Evolutionary conservation across 139 green algal genomes (phyloP).

Genomic region (Coelastrella sp.): DNA sequence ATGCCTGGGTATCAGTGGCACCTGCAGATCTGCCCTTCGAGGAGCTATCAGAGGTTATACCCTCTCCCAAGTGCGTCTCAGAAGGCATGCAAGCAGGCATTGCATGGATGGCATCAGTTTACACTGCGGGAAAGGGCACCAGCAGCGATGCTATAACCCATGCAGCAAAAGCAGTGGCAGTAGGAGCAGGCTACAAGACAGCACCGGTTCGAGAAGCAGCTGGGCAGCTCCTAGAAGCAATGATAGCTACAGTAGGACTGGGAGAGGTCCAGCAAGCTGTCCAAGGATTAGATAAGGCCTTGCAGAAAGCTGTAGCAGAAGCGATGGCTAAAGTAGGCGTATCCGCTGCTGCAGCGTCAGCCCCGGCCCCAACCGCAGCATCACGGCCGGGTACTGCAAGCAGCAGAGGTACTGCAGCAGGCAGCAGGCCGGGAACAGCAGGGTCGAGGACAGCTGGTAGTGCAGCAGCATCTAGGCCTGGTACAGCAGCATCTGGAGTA

Average conservation of each 20-base stretch:
- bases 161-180: slow-evolving; percentile 52
- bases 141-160: slow-evolving; percentile 46
- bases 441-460: not conserved
- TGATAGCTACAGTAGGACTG: slow-evolving; percentile 60
- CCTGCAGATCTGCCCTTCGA: slow-evolving; percentile 56
- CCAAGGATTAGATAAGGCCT: not conserved
- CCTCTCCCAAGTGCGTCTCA: slow-evolving; percentile 74
- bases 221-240: slow-evolving; percentile 59
- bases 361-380: not conserved
- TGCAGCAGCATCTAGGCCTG: not conserved
- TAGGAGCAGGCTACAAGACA: slow-evolving; percentile 80
- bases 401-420: slow-evolving; percentile 25
- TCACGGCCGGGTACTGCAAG: not conserved
- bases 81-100: slow-evolving; percentile 79
- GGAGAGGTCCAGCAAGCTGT: slow-evolving; percentile 44
- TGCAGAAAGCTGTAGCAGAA: slow-evolving; percentile 55
- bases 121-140: slow-evolving; percentile 12
- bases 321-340: slow-evolving; percentile 57
- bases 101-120: slow-evolving; percentile 42
- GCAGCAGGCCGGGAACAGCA: slow-evolving; percentile 32
- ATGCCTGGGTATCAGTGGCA: slow-evolving; percentile 78
- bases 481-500: slow-evolving; percentile 27
- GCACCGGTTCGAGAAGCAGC: slow-evolving; percentile 80
- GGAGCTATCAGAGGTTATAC: slow-evolving; percentile 68
- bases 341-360: not conserved